Evolutionary conservation across 305 asterid genomes (phyloP).

Genomic region (Fraxinus xanthoxyloides): DNA sequence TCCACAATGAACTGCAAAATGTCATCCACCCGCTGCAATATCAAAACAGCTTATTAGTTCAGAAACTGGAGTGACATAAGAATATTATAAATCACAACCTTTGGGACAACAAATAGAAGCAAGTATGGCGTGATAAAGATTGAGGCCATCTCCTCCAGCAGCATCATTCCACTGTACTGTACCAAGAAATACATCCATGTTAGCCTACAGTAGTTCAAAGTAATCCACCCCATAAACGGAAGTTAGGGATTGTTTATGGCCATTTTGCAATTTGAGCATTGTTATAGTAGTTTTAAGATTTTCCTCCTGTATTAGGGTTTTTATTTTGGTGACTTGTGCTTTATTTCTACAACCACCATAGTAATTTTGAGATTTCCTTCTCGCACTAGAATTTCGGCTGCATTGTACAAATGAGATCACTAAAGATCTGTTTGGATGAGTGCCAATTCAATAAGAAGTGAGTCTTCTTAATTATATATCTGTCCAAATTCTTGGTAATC

Average conservation of each 20-base stretch:
- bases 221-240: background rate
- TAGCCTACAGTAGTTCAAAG: background rate
- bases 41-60: conserved; percentile 21
- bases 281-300: background rate
- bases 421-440: background rate
- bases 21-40: conserved; percentile 73
- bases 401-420: background rate
- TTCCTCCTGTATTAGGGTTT: background rate
- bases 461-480: background rate
- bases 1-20: conserved; percentile 77
- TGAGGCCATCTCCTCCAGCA: conserved; percentile 96
- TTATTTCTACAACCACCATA: background rate
- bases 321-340: background rate
- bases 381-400: background rate
- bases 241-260: background rate
- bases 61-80: conserved; percentile 6
- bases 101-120: conserved; percentile 81
- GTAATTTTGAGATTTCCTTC: background rate
- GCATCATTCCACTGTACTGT: conserved; percentile 95
- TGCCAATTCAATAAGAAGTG: background rate
- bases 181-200: conserved; percentile 21
- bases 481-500: background rate
- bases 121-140: conserved; percentile 91
- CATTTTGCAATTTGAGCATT: background rate
- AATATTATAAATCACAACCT: conserved; percentile 43